Evolutionary conservation across 2,329 filamentous ascomycete genomes (phyloP).

Genomic region (Coccinonectria pachysandricola): DNA sequence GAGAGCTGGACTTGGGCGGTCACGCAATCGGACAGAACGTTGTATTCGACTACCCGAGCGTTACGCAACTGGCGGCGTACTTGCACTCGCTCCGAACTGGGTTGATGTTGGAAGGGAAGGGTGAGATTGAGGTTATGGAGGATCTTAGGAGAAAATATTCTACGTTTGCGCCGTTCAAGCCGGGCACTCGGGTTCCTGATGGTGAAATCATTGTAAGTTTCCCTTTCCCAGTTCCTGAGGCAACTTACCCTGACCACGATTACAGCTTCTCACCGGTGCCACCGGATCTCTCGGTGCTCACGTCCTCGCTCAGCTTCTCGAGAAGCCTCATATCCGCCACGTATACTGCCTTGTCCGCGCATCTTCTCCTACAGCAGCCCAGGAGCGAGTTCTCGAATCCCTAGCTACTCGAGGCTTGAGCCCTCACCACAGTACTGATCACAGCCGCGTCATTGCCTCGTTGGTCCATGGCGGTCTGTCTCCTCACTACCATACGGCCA

Average conservation of each 20-base stretch:
- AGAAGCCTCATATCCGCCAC: conserved; percentile 41
- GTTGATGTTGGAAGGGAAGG: conserved; percentile 5
- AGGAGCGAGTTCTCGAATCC: conserved; percentile 19
- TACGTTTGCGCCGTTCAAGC: conserved; percentile 15
- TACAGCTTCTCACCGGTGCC: conserved; percentile 43
- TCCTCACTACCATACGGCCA: conserved; percentile 11
- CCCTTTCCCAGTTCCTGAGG: not conserved
- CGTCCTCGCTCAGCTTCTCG: conserved; percentile 44
- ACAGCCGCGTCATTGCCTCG: conserved; percentile 16
- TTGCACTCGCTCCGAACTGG: conserved; percentile 13
- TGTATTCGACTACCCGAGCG: conserved; percentile 40
- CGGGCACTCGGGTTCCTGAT: conserved; percentile 14
- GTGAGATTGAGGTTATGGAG: conserved; percentile 21
- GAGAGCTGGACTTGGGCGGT: conserved; percentile 36
- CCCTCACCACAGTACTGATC: conserved; percentile 8
- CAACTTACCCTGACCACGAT: not conserved
- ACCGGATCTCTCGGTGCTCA: conserved; percentile 52
- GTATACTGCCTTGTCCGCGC: conserved; percentile 41
- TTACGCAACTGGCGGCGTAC: conserved; percentile 6
- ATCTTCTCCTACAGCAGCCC: conserved; percentile 21
- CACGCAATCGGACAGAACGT: conserved; percentile 41
- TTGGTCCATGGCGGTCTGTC: conserved; percentile 21
- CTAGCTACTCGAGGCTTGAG: conserved; percentile 23
- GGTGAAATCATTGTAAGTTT: conserved; percentile 18
- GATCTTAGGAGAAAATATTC: conserved; percentile 26